These are phyloP conservation scores for Sambucus nigra DNA, from an alignment of 129 eudicot genomes.

Conservation along the genomic window DNA sequence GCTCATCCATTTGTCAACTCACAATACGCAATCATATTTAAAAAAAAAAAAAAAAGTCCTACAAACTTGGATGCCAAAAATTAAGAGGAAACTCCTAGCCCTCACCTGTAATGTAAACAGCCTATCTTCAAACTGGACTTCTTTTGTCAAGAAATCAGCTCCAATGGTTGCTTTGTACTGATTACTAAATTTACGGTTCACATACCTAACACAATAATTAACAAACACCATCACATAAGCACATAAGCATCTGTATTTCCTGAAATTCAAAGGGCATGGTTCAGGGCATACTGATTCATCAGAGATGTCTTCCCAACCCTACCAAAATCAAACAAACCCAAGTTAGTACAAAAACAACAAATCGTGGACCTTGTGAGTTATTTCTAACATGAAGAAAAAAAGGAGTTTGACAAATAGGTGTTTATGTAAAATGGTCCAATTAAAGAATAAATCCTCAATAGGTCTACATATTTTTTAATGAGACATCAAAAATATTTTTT, in stretches of 20 bases:
- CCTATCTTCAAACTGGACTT: slow-evolving; percentile 56
- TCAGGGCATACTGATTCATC: slow-evolving; percentile 56
- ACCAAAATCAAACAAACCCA: slow-evolving; percentile 9
- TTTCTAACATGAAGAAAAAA: no score
- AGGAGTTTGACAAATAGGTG: no score
- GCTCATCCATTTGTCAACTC: no score
- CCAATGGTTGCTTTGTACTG: slow-evolving; percentile 76
- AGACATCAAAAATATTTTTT: neutral
- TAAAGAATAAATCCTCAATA: no score
- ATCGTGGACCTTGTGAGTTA: no score
- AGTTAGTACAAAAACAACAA: slow-evolving; percentile 16
- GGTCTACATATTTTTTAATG: no score
- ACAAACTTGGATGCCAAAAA: no score
- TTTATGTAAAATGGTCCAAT: no score
- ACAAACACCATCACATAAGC: slow-evolving; percentile 8
- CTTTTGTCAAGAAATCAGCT: slow-evolving; percentile 68
- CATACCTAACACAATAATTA: slow-evolving; percentile 31
- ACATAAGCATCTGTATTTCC: neutral
- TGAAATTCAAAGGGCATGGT: slow-evolving; percentile 1
- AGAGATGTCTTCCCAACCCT: slow-evolving; percentile 74
- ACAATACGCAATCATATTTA: no score
- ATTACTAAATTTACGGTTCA: slow-evolving; percentile 65
- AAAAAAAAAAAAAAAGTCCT: no score
- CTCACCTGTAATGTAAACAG: slow-evolving; percentile 64
- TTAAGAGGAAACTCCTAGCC: slow-evolving; percentile 1